phyloP scores from a whole-genome alignment of 345 rosid species.

The Gossypium thurberi region DNA sequence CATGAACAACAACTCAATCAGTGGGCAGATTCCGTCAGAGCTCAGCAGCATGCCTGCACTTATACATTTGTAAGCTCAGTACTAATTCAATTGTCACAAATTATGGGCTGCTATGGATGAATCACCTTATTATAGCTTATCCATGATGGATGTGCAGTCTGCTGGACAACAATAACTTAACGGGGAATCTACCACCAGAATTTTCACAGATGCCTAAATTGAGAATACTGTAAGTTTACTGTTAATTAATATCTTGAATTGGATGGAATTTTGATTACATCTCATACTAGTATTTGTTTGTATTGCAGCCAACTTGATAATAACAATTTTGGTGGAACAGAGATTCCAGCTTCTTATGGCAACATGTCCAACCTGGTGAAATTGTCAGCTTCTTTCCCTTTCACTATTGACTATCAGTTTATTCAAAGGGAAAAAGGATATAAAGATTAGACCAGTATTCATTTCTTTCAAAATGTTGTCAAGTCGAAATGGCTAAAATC shows the following conservation, averaged over 20 bases:
- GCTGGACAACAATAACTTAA: constrained; percentile 42
- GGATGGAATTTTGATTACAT: not conserved
- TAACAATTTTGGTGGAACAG: constrained; percentile 32
- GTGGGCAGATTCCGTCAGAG: constrained; percentile 44
- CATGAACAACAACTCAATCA: constrained; percentile 48
- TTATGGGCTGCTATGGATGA: not conserved
- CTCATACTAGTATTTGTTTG: not conserved
- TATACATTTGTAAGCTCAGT: constrained; percentile 36
- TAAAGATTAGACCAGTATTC: not conserved
- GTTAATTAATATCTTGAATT: not conserved
- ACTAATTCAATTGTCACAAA: not conserved
- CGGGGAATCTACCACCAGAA: constrained; percentile 40
- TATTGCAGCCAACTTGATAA: constrained; percentile 40
- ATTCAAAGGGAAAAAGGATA: not conserved
- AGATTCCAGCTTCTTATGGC: constrained; percentile 36
- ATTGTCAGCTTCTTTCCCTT: constrained; percentile 27
- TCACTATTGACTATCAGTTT: not conserved
- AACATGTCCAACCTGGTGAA: constrained; percentile 31
- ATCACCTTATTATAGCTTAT: not conserved
- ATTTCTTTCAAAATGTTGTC: not conserved
- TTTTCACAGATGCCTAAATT: constrained; percentile 33
- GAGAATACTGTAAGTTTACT: constrained; percentile 25
- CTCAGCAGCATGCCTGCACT: constrained; percentile 28
- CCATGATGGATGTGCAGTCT: constrained; percentile 25
- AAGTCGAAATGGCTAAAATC: not conserved